Evolutionary conservation across 345 rosid genomes (phyloP).

Genomic region (Dimocarpus longan): DNA sequence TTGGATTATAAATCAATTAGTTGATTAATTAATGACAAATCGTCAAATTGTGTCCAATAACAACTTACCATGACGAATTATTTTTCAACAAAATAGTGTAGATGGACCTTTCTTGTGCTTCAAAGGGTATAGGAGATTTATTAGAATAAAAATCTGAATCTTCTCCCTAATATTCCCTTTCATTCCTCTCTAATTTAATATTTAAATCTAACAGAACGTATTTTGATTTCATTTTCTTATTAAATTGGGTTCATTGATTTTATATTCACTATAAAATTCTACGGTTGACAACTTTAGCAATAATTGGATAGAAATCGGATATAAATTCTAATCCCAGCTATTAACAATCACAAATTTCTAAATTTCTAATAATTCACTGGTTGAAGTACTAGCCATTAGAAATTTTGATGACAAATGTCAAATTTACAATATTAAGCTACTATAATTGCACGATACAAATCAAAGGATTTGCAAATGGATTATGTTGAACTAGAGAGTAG

Average conservation of each 20-base stretch:
- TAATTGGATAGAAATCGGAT: too few relatives aligned
- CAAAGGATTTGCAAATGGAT: neutral
- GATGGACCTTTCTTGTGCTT: constrained; percentile 12
- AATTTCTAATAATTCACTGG: neutral
- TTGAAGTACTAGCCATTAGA: neutral
- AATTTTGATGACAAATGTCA: too few relatives aligned
- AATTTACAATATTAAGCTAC: too few relatives aligned
- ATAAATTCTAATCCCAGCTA: neutral
- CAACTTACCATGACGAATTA: neutral
- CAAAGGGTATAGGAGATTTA: neutral
- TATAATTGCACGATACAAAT: neutral
- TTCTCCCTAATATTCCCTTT: neutral
- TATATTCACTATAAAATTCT: too few relatives aligned
- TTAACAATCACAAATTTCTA: neutral
- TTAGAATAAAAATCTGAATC: neutral
- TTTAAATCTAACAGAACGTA: neutral
- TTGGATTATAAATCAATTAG: neutral
- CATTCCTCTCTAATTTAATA: neutral
- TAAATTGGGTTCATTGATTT: neutral
- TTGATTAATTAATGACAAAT: neutral
- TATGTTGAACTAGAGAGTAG: neutral
- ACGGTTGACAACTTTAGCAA: neutral
- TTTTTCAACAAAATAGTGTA: neutral
- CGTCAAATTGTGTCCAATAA: neutral
- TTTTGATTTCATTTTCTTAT: too few relatives aligned